Evolutionary conservation across 768 basidiomycete genomes (phyloP), one percentile per base, ranked within the genome.

Genomic region (Gyrodon lividus): DNA sequence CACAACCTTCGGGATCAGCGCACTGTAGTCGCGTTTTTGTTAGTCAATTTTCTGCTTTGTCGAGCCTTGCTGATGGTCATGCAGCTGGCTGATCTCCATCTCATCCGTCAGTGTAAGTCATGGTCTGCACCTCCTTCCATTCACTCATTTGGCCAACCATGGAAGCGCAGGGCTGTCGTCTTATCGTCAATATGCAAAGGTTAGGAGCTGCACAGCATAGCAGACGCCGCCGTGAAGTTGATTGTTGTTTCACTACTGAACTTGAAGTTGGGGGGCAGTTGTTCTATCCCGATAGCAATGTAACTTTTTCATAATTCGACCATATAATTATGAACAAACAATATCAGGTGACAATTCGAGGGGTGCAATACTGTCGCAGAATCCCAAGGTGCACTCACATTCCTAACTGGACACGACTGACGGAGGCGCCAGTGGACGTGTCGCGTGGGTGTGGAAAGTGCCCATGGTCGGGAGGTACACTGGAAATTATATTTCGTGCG

Each of bases 171-270:
- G 64, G 64, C 4, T 58, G 55, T 43, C 58, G 50, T 40, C 56
- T 67, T 23, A 57, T 61, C 40, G 43, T 68, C 31, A 58, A 65
- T n/a, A 63, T 58, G 63, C 56, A 57, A 47, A 28, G 31, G 9
- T 58, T 63, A 35, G 31, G 16, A 33, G 46, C 10, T 4, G 30
- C 23, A 35, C 10, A 26, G 22, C 38, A 14, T 24, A 14, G 14
- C 35, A 55, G 19, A 34, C 34, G 12, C 2, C 13, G n/a, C 14
- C 19, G 14, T 6, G 5, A 13, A 1, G 35, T 19, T 10, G n/a
- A n/a, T n/a, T 1, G 20, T 23, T 8, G 9, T 33, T 34, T 50
- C 10, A 50, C 49, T 22, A 44, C 43, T 14, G 20, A 50, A 26
- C 47, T 50, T 14, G 49, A 45, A 26, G 10, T 50, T 16, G 41